These are phyloP conservation scores for Sphaerulina musiva DNA, from an alignment of 2,329 filamentous ascomycete genomes.

Conservation along the genomic window DNA sequence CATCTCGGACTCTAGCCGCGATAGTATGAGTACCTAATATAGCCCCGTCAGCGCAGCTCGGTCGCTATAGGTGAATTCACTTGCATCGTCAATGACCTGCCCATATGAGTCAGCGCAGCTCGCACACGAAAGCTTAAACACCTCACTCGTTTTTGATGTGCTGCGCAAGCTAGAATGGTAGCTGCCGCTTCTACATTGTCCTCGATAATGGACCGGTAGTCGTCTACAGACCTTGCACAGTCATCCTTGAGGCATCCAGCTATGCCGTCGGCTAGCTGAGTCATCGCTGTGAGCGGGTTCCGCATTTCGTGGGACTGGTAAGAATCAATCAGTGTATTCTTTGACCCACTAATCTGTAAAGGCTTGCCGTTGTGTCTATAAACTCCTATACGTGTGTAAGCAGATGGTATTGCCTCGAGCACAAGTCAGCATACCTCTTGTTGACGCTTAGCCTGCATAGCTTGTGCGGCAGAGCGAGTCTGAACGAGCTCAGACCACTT, in stretches of 20 bases:
- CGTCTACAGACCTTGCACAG: neutral
- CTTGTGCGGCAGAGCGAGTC: slow-evolving; percentile 15
- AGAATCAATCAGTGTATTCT: too few relatives aligned
- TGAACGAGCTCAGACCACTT: slow-evolving; percentile 29
- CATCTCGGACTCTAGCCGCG: slow-evolving; percentile 33
- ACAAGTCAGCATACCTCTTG: slow-evolving; percentile 15
- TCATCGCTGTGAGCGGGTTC: slow-evolving; percentile 40
- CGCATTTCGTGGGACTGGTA: slow-evolving; percentile 18
- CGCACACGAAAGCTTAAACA: too few relatives aligned
- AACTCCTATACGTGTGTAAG: neutral
- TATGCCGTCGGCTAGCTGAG: slow-evolving; percentile 41
- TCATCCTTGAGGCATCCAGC: slow-evolving; percentile 10
- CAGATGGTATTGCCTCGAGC: too few relatives aligned
- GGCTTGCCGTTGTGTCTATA: slow-evolving; percentile 8
- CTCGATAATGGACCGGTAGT: slow-evolving; percentile 7
- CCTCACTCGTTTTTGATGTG: slow-evolving; percentile 35
- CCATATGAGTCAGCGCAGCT: too few relatives aligned
- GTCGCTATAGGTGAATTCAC: too few relatives aligned
- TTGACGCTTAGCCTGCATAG: slow-evolving; percentile 24
- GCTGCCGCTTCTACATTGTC: slow-evolving; percentile 24
- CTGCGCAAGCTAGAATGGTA: slow-evolving; percentile 30
- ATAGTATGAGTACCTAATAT: slow-evolving; percentile 43
- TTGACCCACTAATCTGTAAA: too few relatives aligned
- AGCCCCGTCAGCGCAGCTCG: slow-evolving; percentile 15
- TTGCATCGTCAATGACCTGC: neutral